Evolutionary conservation across 164 flowering plant genomes (phyloP), one percentile per base, ranked within the genome.

Genomic region (Cinnamomum micranthum): DNA sequence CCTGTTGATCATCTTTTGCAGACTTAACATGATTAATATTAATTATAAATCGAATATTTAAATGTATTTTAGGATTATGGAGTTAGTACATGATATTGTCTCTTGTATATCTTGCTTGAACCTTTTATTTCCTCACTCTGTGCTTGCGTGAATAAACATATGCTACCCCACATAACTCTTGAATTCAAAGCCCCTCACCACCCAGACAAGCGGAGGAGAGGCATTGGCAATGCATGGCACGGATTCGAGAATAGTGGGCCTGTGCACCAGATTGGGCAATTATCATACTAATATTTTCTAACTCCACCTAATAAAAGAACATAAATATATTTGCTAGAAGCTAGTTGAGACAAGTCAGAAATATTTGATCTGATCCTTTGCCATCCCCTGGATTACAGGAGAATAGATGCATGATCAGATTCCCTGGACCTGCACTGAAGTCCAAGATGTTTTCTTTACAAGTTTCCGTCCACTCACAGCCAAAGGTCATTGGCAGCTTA

Each of bases 391-490:
- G 76, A 73, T 41, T 41, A 79, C 92, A 91, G 96, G 96, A 71
- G 78, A 82, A 75, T 74, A 88, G 85, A 85, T 90, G 91, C 82
- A 69, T 82, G 66, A 84, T 90, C 80, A 85, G 82, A 80, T 79
- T 81, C 71, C 83, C 81, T 68, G 83, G 83, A 75, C 79, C 81
- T 71, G 73, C 81, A 75, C 60, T 73, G 80, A 81, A 84, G 80
- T 72, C 77, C 81, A 87, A 73, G 77, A 72, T 79, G 75, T 79
- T 79, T 72, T 80, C 85, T 73, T 59, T 80, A 23, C 88, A 83
- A 80, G 83, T 74, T 74, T 80, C 66, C 82, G 20, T 65, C 47
- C 75, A 35, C 47, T 75, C 79, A 72, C 66, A 70, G 68, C 76
- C 83, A 68, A 76, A 65, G 58, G 60, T 72, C 74, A 60, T 65